Evolutionary conservation across 1,284 basidiomycete species (phyloP).

Genomic region (Ganoderma boninense): DNA sequence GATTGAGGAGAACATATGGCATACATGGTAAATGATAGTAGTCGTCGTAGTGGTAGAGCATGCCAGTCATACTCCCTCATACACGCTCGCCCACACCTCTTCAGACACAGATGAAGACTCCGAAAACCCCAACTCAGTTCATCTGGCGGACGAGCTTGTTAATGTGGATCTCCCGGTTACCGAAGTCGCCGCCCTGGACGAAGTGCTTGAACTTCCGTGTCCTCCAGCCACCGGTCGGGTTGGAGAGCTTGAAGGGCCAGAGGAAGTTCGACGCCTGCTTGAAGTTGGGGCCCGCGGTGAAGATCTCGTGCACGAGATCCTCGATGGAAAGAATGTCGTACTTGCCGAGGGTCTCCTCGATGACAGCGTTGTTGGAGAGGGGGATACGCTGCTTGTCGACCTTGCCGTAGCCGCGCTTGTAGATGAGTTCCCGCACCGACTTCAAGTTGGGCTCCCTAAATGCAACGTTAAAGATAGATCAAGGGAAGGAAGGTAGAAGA

Average conservation of each 20-base stretch:
- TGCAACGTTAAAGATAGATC: not conserved
- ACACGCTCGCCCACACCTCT: slow-evolving; percentile 37
- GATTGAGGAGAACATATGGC: slow-evolving; percentile 31
- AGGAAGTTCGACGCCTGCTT: slow-evolving; percentile 98
- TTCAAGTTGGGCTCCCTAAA: slow-evolving; percentile 93
- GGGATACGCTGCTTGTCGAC: slow-evolving; percentile 98
- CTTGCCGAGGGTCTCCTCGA: slow-evolving; percentile 93
- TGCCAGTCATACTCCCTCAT: slow-evolving; percentile 49
- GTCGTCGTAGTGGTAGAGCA: slow-evolving; percentile 39
- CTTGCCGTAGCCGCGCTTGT: slow-evolving; percentile 99
- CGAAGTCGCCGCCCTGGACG: slow-evolving; percentile 95
- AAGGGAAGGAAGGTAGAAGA: slow-evolving; percentile 23
- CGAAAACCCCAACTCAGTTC: slow-evolving; percentile 66
- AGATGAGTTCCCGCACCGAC: slow-evolving; percentile 96
- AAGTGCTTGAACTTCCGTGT: slow-evolving; percentile 96
- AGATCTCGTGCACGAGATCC: slow-evolving; percentile 98
- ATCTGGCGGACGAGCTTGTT: slow-evolving; percentile 98
- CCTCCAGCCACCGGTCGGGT: slow-evolving; percentile 98
- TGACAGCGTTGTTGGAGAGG: slow-evolving; percentile 93
- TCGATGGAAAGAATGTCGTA: slow-evolving; percentile 98
- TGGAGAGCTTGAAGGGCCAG: slow-evolving; percentile 99
- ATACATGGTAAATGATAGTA: slow-evolving; percentile 34
- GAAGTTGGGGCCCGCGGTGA: slow-evolving; percentile 97
- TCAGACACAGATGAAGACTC: slow-evolving; percentile 31
- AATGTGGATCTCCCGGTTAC: slow-evolving; percentile 96